Evolutionary conservation across 2,329 filamentous ascomycete genomes (phyloP).

Genomic region (Pyrenophora tritici-repentis): DNA sequence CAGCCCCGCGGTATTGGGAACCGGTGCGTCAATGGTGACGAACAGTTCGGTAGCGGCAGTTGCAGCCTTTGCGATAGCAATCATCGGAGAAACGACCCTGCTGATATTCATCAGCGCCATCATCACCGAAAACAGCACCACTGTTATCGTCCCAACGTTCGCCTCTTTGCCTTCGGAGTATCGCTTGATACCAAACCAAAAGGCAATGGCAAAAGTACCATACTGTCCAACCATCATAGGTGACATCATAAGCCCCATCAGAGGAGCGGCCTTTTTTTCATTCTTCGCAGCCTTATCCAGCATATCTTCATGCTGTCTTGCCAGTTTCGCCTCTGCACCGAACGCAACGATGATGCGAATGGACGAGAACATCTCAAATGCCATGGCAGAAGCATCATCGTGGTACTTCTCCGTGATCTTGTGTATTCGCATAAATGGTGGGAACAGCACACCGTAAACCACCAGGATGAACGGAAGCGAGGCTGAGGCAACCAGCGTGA

Average conservation of each 20-base stretch:
- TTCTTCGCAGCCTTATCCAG: slow-evolving; percentile 36
- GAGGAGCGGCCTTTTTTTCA: slow-evolving; percentile 34
- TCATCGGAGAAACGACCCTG: slow-evolving; percentile 36
- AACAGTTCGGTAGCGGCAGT: slow-evolving; percentile 45
- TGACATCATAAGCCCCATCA: slow-evolving; percentile 43
- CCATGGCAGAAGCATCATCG: slow-evolving; percentile 44
- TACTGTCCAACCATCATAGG: slow-evolving; percentile 45
- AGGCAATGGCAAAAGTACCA: slow-evolving; percentile 45
- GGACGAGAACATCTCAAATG: slow-evolving; percentile 48
- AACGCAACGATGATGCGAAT: slow-evolving; percentile 46
- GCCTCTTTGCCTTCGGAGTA: slow-evolving; percentile 37
- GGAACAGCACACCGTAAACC: slow-evolving; percentile 35
- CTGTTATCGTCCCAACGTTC: slow-evolving; percentile 41
- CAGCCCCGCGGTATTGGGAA: slow-evolving; percentile 35
- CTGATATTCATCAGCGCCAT: slow-evolving; percentile 44
- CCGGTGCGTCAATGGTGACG: slow-evolving; percentile 42
- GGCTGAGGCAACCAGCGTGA: slow-evolving; percentile 57
- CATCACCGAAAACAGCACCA: slow-evolving; percentile 49
- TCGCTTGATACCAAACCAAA: slow-evolving; percentile 48
- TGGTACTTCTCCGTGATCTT: slow-evolving; percentile 38
- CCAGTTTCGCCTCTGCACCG: slow-evolving; percentile 45
- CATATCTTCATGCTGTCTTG: slow-evolving; percentile 32
- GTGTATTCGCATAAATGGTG: slow-evolving; percentile 41
- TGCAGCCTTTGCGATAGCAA: slow-evolving; percentile 43
- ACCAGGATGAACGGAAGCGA: slow-evolving; percentile 49